These are phyloP conservation scores for Citrus trifoliata DNA, from an alignment of 345 rosid species.

Conservation along the genomic window DNA sequence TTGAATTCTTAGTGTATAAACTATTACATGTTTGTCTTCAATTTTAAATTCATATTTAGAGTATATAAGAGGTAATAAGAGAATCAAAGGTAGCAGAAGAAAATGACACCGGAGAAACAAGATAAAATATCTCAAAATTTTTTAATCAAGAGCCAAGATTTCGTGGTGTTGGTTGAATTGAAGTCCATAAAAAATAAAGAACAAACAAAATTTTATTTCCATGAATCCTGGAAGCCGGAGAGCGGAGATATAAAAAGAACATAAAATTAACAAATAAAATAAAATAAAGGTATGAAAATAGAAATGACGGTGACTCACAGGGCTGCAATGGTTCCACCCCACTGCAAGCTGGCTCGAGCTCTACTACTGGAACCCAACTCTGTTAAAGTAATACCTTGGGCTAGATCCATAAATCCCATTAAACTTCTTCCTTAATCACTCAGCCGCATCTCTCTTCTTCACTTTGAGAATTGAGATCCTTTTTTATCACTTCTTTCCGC, in stretches of 20 bases:
- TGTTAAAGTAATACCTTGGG: neutral
- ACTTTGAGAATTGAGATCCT: neutral
- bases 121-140: neutral
- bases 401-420: conserved; percentile 6
- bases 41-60: neutral
- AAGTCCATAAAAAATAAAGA: neutral
- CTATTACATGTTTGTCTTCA: neutral
- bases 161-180: neutral
- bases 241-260: neutral
- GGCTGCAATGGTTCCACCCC: conserved; percentile 45
- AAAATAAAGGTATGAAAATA: neutral
- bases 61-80: neutral
- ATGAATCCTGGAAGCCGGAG: neutral
- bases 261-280: neutral
- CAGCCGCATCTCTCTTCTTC: neutral
- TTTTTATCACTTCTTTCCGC: neutral
- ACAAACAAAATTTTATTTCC: neutral
- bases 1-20: neutral
- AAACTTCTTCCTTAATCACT: neutral
- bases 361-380: conserved; percentile 16
- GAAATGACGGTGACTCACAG: conserved; percentile 25
- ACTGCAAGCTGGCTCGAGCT: conserved; percentile 26
- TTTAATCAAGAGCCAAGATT: neutral
- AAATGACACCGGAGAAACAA: neutral
- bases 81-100: neutral